Percentiles rank a stretch among this genome's conserved stretches.
phyloP scores from a whole-genome alignment of 805 yeast species.

The Pichia manshurica region DNA sequence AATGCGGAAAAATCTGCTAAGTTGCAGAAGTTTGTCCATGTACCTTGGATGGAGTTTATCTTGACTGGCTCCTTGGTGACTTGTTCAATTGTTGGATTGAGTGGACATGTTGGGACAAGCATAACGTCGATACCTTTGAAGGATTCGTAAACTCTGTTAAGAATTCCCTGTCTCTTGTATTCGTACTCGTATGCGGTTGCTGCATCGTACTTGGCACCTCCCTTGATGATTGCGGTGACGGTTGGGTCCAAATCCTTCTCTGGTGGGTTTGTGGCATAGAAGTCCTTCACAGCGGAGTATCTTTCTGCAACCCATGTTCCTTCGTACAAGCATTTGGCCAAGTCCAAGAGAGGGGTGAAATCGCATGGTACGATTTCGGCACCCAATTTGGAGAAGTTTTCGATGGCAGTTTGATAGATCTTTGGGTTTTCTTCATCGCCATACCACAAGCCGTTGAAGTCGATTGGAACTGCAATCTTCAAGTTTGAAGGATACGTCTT shows the following conservation, averaged over 20 bases:
- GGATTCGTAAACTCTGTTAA: slow-evolving; percentile 54
- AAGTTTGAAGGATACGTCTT: slow-evolving; percentile 54
- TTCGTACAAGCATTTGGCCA: slow-evolving; percentile 86
- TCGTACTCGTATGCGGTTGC: slow-evolving; percentile 81
- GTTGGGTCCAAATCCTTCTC: slow-evolving; percentile 73
- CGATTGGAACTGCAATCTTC: slow-evolving; percentile 69
- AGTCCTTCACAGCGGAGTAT: slow-evolving; percentile 73
- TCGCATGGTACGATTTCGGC: slow-evolving; percentile 58
- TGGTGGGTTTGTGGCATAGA: slow-evolving; percentile 67
- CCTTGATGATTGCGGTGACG: slow-evolving; percentile 65
- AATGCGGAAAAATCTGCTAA: slow-evolving; percentile 89
- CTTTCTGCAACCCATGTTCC: slow-evolving; percentile 99
- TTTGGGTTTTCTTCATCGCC: slow-evolving; percentile 76
- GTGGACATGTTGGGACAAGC: slow-evolving; percentile 90
- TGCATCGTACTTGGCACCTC: slow-evolving; percentile 76
- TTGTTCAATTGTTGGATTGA: slow-evolving; percentile 76
- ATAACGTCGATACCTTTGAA: slow-evolving; percentile 65
- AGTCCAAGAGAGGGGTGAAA: slow-evolving; percentile 67
- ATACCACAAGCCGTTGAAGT: slow-evolving; percentile 58
- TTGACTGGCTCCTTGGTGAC: slow-evolving; percentile 71
- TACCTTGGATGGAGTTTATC: slow-evolving; percentile 88
- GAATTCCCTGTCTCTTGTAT: slow-evolving; percentile 76
- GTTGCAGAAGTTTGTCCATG: slow-evolving; percentile 97
- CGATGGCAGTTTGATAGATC: slow-evolving; percentile 58
- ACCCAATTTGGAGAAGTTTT: slow-evolving; percentile 44